phyloP scores from a whole-genome alignment of 2,329 filamentous ascomycete genomes.

The Trichophyton schoenleinii region DNA sequence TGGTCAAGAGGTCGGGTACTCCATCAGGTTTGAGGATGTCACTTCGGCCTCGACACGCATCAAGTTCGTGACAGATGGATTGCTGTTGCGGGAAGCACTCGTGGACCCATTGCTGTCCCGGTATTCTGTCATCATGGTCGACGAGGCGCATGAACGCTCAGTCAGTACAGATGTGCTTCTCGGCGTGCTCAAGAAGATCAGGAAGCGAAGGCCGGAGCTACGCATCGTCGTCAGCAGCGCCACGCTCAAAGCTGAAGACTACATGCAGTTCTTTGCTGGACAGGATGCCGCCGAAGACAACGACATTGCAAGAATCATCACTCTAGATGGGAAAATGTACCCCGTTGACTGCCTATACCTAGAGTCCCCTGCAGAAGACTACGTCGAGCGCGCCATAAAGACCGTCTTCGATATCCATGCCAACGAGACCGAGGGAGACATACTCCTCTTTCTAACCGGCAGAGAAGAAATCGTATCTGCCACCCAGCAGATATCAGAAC shows the following conservation, averaged over 20 bases:
- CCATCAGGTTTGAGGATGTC: conserved; percentile 81
- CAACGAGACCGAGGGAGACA: conserved; percentile 68
- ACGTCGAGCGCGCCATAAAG: conserved; percentile 68
- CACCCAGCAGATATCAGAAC: conserved; percentile 67
- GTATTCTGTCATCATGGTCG: conserved; percentile 95
- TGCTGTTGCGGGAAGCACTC: conserved; percentile 80
- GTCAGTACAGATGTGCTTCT: conserved; percentile 85
- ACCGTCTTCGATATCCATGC: conserved; percentile 80
- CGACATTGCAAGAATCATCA: conserved; percentile 55
- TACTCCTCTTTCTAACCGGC: conserved; percentile 83
- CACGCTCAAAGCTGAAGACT: conserved; percentile 79
- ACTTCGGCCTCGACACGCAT: conserved; percentile 75
- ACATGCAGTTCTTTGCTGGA: conserved; percentile 60
- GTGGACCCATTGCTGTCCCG: conserved; percentile 82
- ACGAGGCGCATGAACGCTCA: conserved; percentile 90
- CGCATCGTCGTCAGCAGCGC: conserved; percentile 87
- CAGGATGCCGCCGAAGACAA: conserved; percentile 27
- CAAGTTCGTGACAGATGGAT: conserved; percentile 89
- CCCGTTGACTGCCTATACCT: conserved; percentile 80
- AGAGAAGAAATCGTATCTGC: conserved; percentile 81
- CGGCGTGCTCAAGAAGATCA: conserved; percentile 82
- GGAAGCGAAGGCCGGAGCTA: conserved; percentile 64
- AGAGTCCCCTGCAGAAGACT: conserved; percentile 66
- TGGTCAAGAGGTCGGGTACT: conserved; percentile 86
- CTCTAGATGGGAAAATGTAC: conserved; percentile 74